A percentile compares a stretch with the other conserved stretches of the same genome.
Evolutionary conservation across 202 grass and related monocot species (phyloP).

Genomic region (Setaria viridis): DNA sequence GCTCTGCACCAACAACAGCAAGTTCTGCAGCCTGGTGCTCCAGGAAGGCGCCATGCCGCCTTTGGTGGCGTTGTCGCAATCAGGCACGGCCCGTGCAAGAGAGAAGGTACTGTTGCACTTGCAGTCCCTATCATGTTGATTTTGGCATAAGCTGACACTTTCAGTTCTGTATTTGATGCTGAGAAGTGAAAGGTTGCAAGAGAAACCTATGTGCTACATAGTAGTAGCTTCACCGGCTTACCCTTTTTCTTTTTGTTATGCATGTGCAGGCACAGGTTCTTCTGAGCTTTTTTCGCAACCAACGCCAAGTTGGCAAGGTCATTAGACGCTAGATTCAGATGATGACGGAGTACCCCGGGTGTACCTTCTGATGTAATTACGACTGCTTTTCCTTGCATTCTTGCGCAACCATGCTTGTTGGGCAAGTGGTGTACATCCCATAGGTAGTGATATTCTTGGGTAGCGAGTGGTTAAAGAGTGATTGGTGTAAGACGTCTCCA

Average conservation of each 20-base stretch:
- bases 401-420: not conserved
- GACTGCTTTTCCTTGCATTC: conserved; percentile 4
- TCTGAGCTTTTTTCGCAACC: conserved; percentile 80
- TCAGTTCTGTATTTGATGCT: not conserved
- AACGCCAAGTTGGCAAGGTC: conserved; percentile 56
- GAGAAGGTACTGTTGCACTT: conserved; percentile 66
- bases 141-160: conserved; percentile 17
- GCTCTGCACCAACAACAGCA: conserved; percentile 75
- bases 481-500: not conserved
- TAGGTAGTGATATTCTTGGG: not conserved
- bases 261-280: conserved; percentile 72
- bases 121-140: not conserved
- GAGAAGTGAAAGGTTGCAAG: not conserved
- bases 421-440: conserved; percentile 25
- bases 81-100: conserved; percentile 81
- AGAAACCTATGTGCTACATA: not conserved
- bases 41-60: conserved; percentile 90
- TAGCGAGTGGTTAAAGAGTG: not conserved
- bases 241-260: not conserved
- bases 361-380: not conserved
- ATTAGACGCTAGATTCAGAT: not conserved
- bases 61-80: conserved; percentile 82
- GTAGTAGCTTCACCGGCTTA: not conserved
- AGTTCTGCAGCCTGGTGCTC: conserved; percentile 82
- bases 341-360: not conserved